Conservation (phyloP, 2,329 filamentous ascomycete species). For the Curvularia hawaiiensis region DNA sequence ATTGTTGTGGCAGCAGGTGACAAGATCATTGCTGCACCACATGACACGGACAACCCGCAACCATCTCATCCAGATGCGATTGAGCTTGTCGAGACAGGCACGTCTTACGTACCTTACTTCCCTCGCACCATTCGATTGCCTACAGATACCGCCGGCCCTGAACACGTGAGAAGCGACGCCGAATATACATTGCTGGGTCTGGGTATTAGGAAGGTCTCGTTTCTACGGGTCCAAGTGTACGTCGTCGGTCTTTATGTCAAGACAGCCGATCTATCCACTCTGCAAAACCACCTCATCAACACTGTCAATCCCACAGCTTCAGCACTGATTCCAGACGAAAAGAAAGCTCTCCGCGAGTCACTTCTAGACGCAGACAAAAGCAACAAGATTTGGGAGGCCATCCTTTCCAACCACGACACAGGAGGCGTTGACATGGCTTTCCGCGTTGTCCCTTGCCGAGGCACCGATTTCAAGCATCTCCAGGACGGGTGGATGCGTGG, state of each 20-base stretch:
- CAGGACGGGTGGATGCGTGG: constrained; percentile 89
- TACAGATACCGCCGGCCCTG: constrained; percentile 40
- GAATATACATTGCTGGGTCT: constrained; percentile 89
- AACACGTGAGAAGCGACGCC: constrained; percentile 36
- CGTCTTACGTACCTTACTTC: constrained; percentile 78
- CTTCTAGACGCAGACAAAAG: constrained; percentile 73
- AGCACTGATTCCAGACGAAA: constrained; percentile 81
- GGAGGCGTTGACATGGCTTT: constrained; percentile 72
- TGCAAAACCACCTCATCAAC: constrained; percentile 79
- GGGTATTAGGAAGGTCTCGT: constrained; percentile 87
- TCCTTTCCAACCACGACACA: constrained; percentile 63
- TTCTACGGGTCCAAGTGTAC: constrained; percentile 90
- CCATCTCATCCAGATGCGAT: constrained; percentile 58
- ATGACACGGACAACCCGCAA: constrained; percentile 35
- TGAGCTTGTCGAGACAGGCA: constrained; percentile 81
- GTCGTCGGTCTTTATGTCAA: constrained; percentile 92
- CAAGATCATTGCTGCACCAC: constrained; percentile 56
- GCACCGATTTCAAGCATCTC: constrained; percentile 92
- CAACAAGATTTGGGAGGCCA: constrained; percentile 73
- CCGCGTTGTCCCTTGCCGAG: constrained; percentile 85
- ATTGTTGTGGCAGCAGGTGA: constrained; percentile 67
- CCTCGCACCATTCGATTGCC: constrained; percentile 73
- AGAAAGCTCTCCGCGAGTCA: constrained; percentile 69
- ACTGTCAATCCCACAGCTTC: constrained; percentile 79
- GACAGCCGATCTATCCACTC: constrained; percentile 76